A percentile compares a stretch with the other conserved stretches of the same genome.
Conservation (phyloP, 139 green algal species). For the Tetradesmus lagerheimii region DNA sequence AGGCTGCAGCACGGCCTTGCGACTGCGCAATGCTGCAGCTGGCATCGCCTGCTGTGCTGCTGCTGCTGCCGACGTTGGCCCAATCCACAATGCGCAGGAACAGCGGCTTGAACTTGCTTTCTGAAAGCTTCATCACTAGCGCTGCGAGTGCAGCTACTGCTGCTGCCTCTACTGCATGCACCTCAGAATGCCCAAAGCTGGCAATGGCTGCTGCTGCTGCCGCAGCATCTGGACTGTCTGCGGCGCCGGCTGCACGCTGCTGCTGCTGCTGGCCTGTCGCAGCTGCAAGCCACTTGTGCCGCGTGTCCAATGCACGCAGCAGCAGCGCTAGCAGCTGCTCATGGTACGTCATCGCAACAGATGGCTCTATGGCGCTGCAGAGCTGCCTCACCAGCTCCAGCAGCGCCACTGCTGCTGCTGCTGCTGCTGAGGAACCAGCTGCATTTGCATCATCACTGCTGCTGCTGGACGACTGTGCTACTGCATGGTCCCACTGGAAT, state of each 20-base stretch:
- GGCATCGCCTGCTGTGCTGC: not conserved
- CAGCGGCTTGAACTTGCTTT: conserved; percentile 92
- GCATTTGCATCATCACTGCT: not conserved
- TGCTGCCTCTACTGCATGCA: conserved; percentile 64
- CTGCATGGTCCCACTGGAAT: conserved; percentile 55
- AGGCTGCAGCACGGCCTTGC: conserved; percentile 54
- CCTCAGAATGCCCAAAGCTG: conserved; percentile 11
- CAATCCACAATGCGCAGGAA: conserved; percentile 93
- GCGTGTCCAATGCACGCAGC: conserved; percentile 82
- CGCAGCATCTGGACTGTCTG: not conserved
- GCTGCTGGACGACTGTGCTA: conserved; percentile 13
- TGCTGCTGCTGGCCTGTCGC: not conserved
- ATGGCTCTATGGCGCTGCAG: conserved; percentile 64
- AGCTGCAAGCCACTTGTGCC: conserved; percentile 56
- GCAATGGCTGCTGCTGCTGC: conserved; percentile 13
- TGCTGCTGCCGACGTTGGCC: conserved; percentile 46
- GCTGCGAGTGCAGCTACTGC: conserved; percentile 70
- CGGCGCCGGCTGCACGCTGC: not conserved
- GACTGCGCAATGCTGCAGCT: not conserved
- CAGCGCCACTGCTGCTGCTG: conserved; percentile 53
- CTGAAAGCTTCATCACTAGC: conserved; percentile 92
- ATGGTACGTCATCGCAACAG: conserved; percentile 65
- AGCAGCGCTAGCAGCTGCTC: conserved; percentile 79
- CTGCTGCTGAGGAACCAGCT: not conserved
- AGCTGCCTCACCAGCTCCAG: conserved; percentile 52